Evolutionary conservation across 306 rosid genomes (phyloP).

Genomic region (Nissolia schottii): DNA sequence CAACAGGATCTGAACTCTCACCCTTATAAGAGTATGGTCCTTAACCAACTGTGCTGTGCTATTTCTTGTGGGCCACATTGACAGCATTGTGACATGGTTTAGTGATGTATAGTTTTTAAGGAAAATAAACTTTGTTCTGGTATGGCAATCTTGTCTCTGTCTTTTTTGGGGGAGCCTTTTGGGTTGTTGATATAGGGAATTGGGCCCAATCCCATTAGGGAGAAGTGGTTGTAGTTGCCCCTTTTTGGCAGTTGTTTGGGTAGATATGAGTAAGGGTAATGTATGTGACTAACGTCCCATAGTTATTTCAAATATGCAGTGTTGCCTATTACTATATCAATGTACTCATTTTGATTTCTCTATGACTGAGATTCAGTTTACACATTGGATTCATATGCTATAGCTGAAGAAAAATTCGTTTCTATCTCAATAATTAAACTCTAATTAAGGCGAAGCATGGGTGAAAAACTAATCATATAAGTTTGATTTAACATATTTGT

Average conservation of each 20-base stretch:
- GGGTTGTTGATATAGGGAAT: not conserved
- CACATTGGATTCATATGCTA: not conserved
- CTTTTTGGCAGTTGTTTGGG: not conserved
- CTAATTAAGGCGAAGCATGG: no score
- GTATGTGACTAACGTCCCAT: no score
- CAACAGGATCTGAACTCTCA: no score
- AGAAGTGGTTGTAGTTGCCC: not conserved
- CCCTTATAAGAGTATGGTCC: no score
- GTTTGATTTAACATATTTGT: no score
- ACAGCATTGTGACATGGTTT: not conserved
- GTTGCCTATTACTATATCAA: not conserved
- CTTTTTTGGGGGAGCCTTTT: slow-evolving; percentile 5
- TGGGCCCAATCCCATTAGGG: not conserved
- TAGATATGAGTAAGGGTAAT: not conserved
- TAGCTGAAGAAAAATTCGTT: no score
- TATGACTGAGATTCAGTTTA: not conserved
- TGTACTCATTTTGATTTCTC: not conserved
- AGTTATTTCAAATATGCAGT: not conserved
- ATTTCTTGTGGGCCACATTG: no score
- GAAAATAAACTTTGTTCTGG: not conserved
- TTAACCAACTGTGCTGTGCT: no score
- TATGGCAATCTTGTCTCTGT: not conserved
- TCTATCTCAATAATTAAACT: no score
- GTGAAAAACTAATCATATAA: no score
- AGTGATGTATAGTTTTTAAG: slow-evolving; percentile 12